Conservation (phyloP, 495 filamentous ascomycete species). For the Aspergillus hancockii region DNA sequence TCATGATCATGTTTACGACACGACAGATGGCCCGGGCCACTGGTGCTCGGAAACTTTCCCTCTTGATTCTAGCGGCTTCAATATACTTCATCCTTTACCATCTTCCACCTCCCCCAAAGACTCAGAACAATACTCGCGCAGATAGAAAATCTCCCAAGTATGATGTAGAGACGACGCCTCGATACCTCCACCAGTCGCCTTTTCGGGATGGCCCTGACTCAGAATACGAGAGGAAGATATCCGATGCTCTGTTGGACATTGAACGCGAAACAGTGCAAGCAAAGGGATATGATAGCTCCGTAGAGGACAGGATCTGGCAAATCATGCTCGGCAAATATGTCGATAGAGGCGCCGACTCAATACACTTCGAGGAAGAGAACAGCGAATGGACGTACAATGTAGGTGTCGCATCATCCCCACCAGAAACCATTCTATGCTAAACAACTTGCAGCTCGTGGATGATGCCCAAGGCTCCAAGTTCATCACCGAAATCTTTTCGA, state of each 20-base stretch:
- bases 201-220: slow-evolving; percentile 34
- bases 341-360: slow-evolving; percentile 29
- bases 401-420: slow-evolving; percentile 1
- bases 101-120: neutral
- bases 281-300: slow-evolving; percentile 9
- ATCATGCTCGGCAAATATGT: slow-evolving; percentile 27
- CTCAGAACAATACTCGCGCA: neutral
- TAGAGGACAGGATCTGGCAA: slow-evolving; percentile 37
- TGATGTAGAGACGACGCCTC: slow-evolving; percentile 22
- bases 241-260: slow-evolving; percentile 27
- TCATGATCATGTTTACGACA: neutral
- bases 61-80: neutral
- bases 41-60: neutral
- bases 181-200: slow-evolving; percentile 32
- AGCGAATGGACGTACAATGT: slow-evolving; percentile 36
- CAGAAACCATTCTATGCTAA: neutral
- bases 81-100: neutral
- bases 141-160: neutral
- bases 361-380: slow-evolving; percentile 32
- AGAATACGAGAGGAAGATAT: slow-evolving; percentile 31
- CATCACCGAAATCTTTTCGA: slow-evolving; percentile 26
- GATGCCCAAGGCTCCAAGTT: slow-evolving; percentile 33
- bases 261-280: slow-evolving; percentile 21
- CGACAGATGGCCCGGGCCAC: neutral
- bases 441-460: slow-evolving; percentile 26